Evolutionary conservation across 352 stramenopile species (phyloP).

Genomic region (Globisporangium camurandrum): DNA sequence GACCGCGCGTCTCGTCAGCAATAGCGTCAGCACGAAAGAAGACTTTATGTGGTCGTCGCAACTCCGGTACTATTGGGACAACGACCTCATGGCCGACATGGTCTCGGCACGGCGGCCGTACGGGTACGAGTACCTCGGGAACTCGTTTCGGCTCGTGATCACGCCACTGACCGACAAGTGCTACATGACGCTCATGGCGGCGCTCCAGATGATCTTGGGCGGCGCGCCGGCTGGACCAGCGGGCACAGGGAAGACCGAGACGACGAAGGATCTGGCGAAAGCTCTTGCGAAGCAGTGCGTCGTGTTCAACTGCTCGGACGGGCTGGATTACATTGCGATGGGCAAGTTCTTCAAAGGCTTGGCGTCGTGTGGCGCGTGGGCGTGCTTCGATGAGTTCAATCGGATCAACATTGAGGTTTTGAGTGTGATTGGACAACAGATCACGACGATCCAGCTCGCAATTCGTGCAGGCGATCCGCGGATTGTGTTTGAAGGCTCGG

Average conservation of each 20-base stretch:
- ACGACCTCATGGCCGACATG: slow-evolving; percentile 86
- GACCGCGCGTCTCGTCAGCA: slow-evolving; percentile 78
- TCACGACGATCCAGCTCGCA: slow-evolving; percentile 82
- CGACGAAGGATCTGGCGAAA: slow-evolving; percentile 92
- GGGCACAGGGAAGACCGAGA: slow-evolving; percentile 93
- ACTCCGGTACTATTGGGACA: slow-evolving; percentile 93
- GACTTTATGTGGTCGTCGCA: slow-evolving; percentile 94
- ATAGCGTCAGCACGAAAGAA: slow-evolving; percentile 80
- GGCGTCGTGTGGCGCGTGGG: slow-evolving; percentile 90
- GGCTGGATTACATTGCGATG: slow-evolving; percentile 94
- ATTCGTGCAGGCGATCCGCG: slow-evolving; percentile 83
- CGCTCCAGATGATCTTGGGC: slow-evolving; percentile 92
- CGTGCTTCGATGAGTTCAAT: slow-evolving; percentile 96
- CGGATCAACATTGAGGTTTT: slow-evolving; percentile 93
- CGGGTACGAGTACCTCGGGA: slow-evolving; percentile 93
- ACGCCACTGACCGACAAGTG: slow-evolving; percentile 94
- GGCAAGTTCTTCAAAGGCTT: slow-evolving; percentile 92
- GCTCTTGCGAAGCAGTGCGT: slow-evolving; percentile 93
- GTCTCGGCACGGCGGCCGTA: slow-evolving; percentile 88
- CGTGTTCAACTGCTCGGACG: slow-evolving; percentile 95
- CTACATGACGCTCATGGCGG: slow-evolving; percentile 94
- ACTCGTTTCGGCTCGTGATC: slow-evolving; percentile 93
- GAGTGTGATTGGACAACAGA: slow-evolving; percentile 80
- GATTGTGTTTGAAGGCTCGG: slow-evolving; percentile 91
- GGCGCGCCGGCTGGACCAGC: slow-evolving; percentile 88